A percentile compares a stretch with the other conserved stretches of the same genome.
Evolutionary conservation across 2,329 filamentous ascomycete species (phyloP).

Genomic region (Magnaporthiopsis incrustans): DNA sequence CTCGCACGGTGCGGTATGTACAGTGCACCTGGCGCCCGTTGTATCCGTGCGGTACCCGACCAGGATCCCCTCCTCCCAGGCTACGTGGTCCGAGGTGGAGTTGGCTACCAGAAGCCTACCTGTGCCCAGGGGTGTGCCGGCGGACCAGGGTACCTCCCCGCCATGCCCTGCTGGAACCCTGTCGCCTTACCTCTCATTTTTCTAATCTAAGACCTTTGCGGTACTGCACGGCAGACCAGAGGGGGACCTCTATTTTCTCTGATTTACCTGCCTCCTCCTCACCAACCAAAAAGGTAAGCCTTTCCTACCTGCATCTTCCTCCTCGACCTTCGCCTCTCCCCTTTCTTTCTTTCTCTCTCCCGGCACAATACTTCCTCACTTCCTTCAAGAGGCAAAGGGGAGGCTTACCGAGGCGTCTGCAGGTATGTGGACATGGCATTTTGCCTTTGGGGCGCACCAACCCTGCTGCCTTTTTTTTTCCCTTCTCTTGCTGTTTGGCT

Average conservation of each 20-base stretch:
- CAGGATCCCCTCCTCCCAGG: slow-evolving; percentile 3
- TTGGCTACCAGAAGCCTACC: slow-evolving; percentile 6
- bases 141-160: slow-evolving; percentile 6
- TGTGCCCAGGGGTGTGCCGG: neutral
- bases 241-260: slow-evolving; percentile 12
- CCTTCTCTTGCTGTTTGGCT: neutral
- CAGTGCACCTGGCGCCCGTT: slow-evolving; percentile 1
- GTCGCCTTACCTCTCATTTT: slow-evolving; percentile 10
- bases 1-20: slow-evolving; percentile 5
- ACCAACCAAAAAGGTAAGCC: slow-evolving; percentile 9
- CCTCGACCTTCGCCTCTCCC: slow-evolving; percentile 4
- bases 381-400: neutral
- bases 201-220: slow-evolving; percentile 17
- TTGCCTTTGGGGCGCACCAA: slow-evolving; percentile 2
- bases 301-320: slow-evolving; percentile 8
- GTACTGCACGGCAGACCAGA: slow-evolving; percentile 18
- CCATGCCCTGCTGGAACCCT: slow-evolving; percentile 8
- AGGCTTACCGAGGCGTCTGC: neutral
- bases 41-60: slow-evolving; percentile 5
- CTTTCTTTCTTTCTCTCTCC: neutral
- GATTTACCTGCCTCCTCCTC: slow-evolving; percentile 16
- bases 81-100: neutral
- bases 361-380: slow-evolving; percentile 3
- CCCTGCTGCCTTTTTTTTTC: neutral
- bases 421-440: neutral